phyloP scores from a whole-genome alignment of 139 green algal species.

The Ulvella scutata region DNA sequence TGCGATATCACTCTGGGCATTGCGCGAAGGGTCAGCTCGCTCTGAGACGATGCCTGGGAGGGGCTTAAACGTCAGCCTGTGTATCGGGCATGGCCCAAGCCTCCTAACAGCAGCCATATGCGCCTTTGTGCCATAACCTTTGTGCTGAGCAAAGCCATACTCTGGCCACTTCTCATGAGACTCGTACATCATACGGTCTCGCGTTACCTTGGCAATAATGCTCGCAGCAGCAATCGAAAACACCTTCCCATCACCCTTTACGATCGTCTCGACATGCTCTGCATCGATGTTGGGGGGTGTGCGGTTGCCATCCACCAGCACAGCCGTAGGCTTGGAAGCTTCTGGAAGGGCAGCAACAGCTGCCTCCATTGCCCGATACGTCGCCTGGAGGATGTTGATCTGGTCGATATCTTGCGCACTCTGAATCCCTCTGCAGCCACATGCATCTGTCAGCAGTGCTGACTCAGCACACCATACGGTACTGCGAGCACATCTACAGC shows the following conservation, averaged over 20 bases:
- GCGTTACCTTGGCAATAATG: conserved; percentile 84
- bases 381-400: conserved; percentile 83
- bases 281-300: conserved; percentile 14
- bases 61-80: conserved; percentile 69
- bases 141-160: conserved; percentile 56
- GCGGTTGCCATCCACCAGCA: conserved; percentile 66
- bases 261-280: conserved; percentile 29
- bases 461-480: no score
- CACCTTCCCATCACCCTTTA: conserved; percentile 62
- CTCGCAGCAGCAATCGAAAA: conserved; percentile 74
- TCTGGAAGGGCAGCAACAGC: conserved; percentile 26
- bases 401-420: conserved; percentile 56
- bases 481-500: no score
- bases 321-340: background rate
- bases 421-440: conserved; percentile 37
- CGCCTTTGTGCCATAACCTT: conserved; percentile 50
- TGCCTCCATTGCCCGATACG: conserved; percentile 50
- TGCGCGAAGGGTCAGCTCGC: no score
- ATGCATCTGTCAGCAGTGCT: no score
- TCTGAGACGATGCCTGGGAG: conserved; percentile 16
- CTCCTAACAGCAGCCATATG: conserved; percentile 56
- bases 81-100: conserved; percentile 53
- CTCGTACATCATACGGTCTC: conserved; percentile 74
- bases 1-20: no score
- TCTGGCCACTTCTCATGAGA: conserved; percentile 47